phyloP scores from a whole-genome alignment of 2,329 filamentous ascomycete genomes.

The Pestalotiopsis sp. region DNA sequence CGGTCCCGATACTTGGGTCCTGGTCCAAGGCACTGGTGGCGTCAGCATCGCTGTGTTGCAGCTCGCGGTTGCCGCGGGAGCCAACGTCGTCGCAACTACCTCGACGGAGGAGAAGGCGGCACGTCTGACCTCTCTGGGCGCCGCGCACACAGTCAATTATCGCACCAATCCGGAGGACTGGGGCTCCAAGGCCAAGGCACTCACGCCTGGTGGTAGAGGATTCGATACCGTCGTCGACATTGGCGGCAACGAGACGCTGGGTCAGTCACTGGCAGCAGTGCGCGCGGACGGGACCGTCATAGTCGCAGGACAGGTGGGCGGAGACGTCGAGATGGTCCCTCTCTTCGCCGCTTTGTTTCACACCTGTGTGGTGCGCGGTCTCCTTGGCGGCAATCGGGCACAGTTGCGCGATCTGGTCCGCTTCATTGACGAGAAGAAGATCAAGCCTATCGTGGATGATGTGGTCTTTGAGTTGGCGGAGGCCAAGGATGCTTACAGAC shows the following conservation, averaged over 20 bases:
- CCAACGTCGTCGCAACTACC: conserved; percentile 60
- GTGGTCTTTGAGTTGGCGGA: conserved; percentile 20
- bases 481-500: conserved; percentile 33
- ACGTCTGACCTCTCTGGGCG: conserved; percentile 57
- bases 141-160: conserved; percentile 64
- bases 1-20: conserved; percentile 34
- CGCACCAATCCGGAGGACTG: conserved; percentile 53
- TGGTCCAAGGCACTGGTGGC: conserved; percentile 43
- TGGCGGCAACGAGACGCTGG: conserved; percentile 64
- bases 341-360: neutral
- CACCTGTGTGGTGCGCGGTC: conserved; percentile 13
- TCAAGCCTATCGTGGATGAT: conserved; percentile 19
- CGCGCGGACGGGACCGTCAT: conserved; percentile 35
- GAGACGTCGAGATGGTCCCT: neutral
- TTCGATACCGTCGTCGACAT: conserved; percentile 68
- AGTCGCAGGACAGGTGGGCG: conserved; percentile 32
- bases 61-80: conserved; percentile 50
- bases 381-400: conserved; percentile 18
- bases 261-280: conserved; percentile 55
- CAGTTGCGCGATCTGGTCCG: conserved; percentile 20
- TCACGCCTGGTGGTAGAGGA: conserved; percentile 48
- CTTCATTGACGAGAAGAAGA: conserved; percentile 20
- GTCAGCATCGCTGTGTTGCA: conserved; percentile 40
- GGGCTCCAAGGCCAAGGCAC: conserved; percentile 58
- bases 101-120: conserved; percentile 57